Base-by-base conservation (phyloP, 2,329 filamentous ascomycete species). In the Septoria petroselini region DNA sequence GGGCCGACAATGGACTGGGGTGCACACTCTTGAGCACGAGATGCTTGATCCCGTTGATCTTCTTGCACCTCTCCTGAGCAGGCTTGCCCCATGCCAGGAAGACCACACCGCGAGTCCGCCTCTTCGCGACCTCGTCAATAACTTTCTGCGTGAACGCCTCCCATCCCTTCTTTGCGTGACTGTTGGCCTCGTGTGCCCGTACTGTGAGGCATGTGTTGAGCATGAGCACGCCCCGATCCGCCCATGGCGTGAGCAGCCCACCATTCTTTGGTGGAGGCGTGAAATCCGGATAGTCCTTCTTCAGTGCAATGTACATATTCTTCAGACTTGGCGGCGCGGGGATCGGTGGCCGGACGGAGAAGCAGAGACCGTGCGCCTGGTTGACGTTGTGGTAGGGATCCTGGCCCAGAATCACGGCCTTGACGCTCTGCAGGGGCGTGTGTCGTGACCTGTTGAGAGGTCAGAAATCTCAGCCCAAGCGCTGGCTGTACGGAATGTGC, bases 361-460 rank as follows among this genome's bases (percentile, higher is more conserved):
- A 98, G 67, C 88, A 91, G 52, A 98, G 83, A 35, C 93, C 93
- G 70, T 97, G 93, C 42, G 93, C 93, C 76, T 98, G 93, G 70
- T 94, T 94, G 68, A 82, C 70, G 68, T 95, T 95, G 75, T 98
- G 93, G 70, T 98, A 98, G 2, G 93, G 93, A 68, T 98, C 93
- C 73, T 98, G 93, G 58, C 93, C 93, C 47, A 97, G 71, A 65
- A 98, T 90, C 53, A 98, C 91, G 50, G 87, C 86, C 70, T 95
- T 95, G 68, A 97, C 91, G 11, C 78, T 85, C 73, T 85, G 75
- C 61, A 98, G 84, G 6, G 93, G 91, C 0, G 91, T 96, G 69
- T 95, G 86, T 19, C 90, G 86, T 53, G 91, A 96, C 91, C 91
- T 96, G 52, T 23, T 30, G 34, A 25, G 40, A 46, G 48, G 50